These are phyloP conservation scores for Trichosanthes truncata DNA, from an alignment of 306 rosid species.

Conservation along the genomic window DNA sequence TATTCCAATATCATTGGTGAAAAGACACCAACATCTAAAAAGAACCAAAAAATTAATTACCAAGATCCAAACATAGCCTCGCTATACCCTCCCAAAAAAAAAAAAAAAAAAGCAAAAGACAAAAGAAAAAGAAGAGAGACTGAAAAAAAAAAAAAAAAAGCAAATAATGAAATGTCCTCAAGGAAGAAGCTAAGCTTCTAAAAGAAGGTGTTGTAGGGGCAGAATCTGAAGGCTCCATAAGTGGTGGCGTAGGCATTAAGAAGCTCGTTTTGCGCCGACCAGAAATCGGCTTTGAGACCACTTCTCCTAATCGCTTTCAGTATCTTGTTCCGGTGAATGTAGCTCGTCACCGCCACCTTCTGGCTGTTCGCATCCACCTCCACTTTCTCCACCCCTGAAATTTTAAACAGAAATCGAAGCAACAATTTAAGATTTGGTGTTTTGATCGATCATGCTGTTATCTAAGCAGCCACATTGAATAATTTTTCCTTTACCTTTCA, in stretches of 20 bases:
- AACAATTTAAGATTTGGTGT: too few relatives aligned
- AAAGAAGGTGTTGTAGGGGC: constrained; percentile 40
- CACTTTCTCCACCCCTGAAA: constrained; percentile 75
- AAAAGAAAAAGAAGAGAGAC: constrained; percentile 23
- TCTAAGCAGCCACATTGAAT: too few relatives aligned
- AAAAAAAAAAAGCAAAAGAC: not conserved
- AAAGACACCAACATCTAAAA: too few relatives aligned
- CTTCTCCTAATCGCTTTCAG: constrained; percentile 79
- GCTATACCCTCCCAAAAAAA: too few relatives aligned
- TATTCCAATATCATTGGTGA: too few relatives aligned
- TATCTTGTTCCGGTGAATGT: constrained; percentile 67
- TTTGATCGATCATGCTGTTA: too few relatives aligned
- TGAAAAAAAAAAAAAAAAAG: not conserved
- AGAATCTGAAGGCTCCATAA: constrained; percentile 40
- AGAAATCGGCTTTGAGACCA: constrained; percentile 87
- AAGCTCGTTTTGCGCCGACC: constrained; percentile 77
- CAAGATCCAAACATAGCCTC: too few relatives aligned
- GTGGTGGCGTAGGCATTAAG: constrained; percentile 43
- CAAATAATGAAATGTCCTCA: too few relatives aligned
- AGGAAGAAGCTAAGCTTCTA: constrained; percentile 16
- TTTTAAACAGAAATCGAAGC: too few relatives aligned
- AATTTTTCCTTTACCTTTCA: constrained; percentile 32
- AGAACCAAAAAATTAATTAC: not conserved
- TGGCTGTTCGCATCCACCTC: constrained; percentile 68
- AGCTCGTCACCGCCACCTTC: constrained; percentile 68